Evolutionary conservation across 1,284 basidiomycete species (phyloP), one percentile per base, ranked within the genome.

Genomic region (Somion occarium): DNA sequence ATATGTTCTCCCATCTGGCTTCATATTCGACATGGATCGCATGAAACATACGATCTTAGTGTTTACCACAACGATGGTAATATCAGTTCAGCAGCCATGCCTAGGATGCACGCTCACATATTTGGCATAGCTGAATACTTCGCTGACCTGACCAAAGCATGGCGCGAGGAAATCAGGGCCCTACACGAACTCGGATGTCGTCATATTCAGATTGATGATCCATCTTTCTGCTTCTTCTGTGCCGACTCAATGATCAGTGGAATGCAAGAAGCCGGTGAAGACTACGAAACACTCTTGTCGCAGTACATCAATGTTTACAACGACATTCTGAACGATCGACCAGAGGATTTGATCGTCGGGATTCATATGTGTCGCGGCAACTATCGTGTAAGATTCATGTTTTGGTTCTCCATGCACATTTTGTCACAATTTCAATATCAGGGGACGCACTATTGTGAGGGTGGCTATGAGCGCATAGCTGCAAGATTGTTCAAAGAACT

Each of bases 361-460:
- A 66, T 91, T 19, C 90, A 93, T 63, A 79, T 88, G 57, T 91
- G 88, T 65, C 77, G 88, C 50, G 88, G 88, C 18, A 92, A 91
- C 70, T 89, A 80, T 72, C 84, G 73, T 69, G 79, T 78, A 37
- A 5, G 57, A 43, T 11, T 30, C 26, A 7, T 37, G 27, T 38
- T 34, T 12, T 27, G 26, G n/a, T n/a, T 22, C n/a, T n/a, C 20
- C 27, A 7, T 39, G 50, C 22, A 30, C 20, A 44, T 18, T 20
- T 30, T 41, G 43, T 52, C 15, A 30, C 24, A 34, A 7, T 34
- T 34, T 48, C 41, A 49, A 22, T 42, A 48, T 50, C 44, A 76
- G 76, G 77, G 85, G n/a, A 64, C 82, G 22, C 80, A 88, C 60
- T 89, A 88, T 64, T 73, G 75, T 13, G 83, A 87, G 62, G 86